Evolutionary conservation across 2,329 filamentous ascomycete genomes (phyloP).

Genomic region (Fusarium stilboides): DNA sequence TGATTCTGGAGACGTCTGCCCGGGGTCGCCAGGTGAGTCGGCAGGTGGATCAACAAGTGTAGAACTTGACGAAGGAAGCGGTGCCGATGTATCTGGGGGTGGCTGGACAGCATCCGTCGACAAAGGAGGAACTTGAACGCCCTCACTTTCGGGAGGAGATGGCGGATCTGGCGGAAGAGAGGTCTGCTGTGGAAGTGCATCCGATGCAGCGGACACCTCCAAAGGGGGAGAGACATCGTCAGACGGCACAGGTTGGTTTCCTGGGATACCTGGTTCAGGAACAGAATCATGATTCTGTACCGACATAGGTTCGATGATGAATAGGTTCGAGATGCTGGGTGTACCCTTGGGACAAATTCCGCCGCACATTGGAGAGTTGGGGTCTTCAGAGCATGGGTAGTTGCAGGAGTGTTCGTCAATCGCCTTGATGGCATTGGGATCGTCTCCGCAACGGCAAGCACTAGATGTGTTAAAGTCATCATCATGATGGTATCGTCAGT

Average conservation of each 20-base stretch:
- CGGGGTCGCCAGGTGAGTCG: not conserved
- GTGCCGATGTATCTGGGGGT: not conserved
- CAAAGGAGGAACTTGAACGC: constrained; percentile 1
- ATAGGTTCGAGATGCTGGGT: constrained; percentile 53
- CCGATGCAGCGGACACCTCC: constrained; percentile 24
- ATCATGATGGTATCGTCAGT: not conserved
- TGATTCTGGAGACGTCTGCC: not conserved
- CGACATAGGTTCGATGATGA: constrained; percentile 43
- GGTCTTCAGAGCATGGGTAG: constrained; percentile 51
- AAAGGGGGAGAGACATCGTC: not conserved
- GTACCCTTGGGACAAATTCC: constrained; percentile 50
- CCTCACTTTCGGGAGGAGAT: constrained; percentile 1
- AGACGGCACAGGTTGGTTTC: constrained; percentile 11
- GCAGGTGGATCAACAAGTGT: not conserved
- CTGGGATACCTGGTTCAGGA: constrained; percentile 17
- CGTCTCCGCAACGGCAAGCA: constrained; percentile 56
- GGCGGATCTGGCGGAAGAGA: not conserved
- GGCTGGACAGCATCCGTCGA: not conserved
- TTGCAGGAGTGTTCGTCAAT: constrained; percentile 53
- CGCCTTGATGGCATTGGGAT: constrained; percentile 49
- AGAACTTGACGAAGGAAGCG: not conserved
- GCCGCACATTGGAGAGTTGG: constrained; percentile 54
- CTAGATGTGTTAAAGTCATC: constrained; percentile 42
- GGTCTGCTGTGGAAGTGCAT: constrained; percentile 9
- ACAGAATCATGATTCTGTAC: constrained; percentile 19